A percentile compares a stretch with the other conserved stretches of the same genome.
phyloP scores from a whole-genome alignment of 441 rosid species.

The Melastoma candidum region DNA sequence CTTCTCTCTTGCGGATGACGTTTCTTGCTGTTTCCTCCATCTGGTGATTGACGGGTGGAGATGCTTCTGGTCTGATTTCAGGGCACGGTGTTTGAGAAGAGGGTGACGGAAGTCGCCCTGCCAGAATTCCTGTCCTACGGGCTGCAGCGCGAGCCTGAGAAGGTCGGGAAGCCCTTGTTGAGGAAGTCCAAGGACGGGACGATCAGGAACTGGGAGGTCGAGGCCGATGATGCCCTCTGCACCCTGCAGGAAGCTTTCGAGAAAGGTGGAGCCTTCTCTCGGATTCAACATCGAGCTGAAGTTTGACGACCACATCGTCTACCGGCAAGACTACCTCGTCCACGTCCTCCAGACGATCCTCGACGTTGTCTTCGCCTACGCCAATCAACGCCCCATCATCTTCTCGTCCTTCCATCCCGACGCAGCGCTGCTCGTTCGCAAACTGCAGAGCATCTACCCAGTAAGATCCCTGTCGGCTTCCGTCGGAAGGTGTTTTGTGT shows the following conservation, averaged over 20 bases:
- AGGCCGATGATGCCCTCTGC: conserved; percentile 58
- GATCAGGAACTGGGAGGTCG: conserved; percentile 57
- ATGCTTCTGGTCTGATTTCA: conserved; percentile 12
- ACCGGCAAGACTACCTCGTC: conserved; percentile 45
- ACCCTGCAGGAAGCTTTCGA: conserved; percentile 70
- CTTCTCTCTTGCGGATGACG: neutral
- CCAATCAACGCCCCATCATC: conserved; percentile 49
- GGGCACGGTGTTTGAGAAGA: conserved; percentile 61
- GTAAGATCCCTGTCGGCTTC: conserved; percentile 26
- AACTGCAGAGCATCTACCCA: conserved; percentile 59
- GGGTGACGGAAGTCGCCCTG: conserved; percentile 53
- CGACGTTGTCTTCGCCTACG: conserved; percentile 51
- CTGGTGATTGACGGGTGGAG: neutral
- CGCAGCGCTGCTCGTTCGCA: conserved; percentile 62
- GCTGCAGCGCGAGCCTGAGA: conserved; percentile 43
- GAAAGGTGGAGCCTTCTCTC: conserved; percentile 49
- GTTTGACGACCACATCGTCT: conserved; percentile 68
- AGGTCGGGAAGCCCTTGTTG: conserved; percentile 39
- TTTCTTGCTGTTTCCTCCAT: neutral
- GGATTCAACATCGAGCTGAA: conserved; percentile 91
- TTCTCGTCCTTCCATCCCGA: conserved; percentile 90
- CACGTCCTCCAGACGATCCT: conserved; percentile 51
- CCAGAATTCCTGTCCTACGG: conserved; percentile 69
- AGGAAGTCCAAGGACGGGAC: conserved; percentile 77
- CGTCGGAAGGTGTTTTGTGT: neutral